Evolutionary conservation across 495 filamentous ascomycete species (phyloP), one percentile per base, ranked within the genome.

Genomic region (Neurospora sp.): DNA sequence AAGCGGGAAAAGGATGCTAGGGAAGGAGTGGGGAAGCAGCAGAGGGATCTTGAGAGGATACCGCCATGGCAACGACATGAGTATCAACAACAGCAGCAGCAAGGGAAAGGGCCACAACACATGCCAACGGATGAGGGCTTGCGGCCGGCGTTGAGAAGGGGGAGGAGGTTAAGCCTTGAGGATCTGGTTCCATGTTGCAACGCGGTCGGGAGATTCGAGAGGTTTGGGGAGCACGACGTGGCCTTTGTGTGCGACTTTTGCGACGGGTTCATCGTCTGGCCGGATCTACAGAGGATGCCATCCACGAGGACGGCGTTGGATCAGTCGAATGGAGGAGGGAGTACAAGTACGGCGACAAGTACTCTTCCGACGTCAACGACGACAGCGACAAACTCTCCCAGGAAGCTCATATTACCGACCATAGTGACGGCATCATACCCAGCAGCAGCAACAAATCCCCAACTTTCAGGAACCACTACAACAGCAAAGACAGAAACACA

Each of bases 211-310:
- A 72, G 76, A 14, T 85, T 86, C 70, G 79, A 84, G 77, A 78
- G 82, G 7, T 76, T 84, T 31, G 79, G 76, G 35, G 77, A 79
- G n/a, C 74, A 69, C n/a, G 83, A 85, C 72, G 81, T 82, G 20
- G 84, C 84, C 2, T 86, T 85, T 71, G 80, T 85, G 0, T 86
- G 84, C 74, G 81, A 86, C 74, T 86, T 82, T 72, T 86, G 84
- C 79, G 82, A 85, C 74, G 84, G 84, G 8, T 82, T 80, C 47
- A 73, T 86, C 14, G 78, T 86, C 31, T 86, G 84, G 84, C 78
- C 82, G 39, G 81, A 86, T 73, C 73, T 86, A 70, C 76, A 75
- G 61, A 75, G 74, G 4, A 81, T 85, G 74, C 83, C 84, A 14
- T 78, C 81, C 1, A 77, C 77, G 44, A 72, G 84, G 27, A 71